These are phyloP conservation scores for Guyanaporus albipodus DNA, from an alignment of 768 basidiomycete species.

Conservation along the genomic window DNA sequence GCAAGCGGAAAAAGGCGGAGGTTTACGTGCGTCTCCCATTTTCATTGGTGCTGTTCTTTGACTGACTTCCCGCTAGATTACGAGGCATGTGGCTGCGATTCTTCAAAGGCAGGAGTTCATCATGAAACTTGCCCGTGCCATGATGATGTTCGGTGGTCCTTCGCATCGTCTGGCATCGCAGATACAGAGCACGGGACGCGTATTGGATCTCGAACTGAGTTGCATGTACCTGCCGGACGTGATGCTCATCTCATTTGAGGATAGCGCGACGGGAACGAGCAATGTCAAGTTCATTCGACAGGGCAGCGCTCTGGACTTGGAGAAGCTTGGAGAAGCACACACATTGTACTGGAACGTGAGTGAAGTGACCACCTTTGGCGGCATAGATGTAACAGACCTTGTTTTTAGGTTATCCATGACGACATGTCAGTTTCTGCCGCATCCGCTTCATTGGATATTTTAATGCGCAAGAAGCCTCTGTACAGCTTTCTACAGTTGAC, in stretches of 20 bases:
- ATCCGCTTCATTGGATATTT: slow-evolving; percentile 57
- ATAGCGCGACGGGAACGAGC: slow-evolving; percentile 72
- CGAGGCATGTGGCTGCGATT: slow-evolving; percentile 79
- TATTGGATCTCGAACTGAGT: slow-evolving; percentile 69
- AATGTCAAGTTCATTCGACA: slow-evolving; percentile 79
- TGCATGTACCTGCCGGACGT: slow-evolving; percentile 75
- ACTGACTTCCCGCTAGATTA: slow-evolving; percentile 48
- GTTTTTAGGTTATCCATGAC: slow-evolving; percentile 73
- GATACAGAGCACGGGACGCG: slow-evolving; percentile 71
- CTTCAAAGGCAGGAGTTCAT: slow-evolving; percentile 81
- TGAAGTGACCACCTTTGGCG: neutral
- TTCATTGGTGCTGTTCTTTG: neutral
- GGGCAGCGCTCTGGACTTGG: slow-evolving; percentile 66
- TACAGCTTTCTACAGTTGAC: slow-evolving; percentile 61
- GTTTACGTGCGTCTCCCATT: slow-evolving; percentile 55
- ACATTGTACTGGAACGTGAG: slow-evolving; percentile 69
- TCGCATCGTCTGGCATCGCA: slow-evolving; percentile 81
- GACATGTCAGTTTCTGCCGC: slow-evolving; percentile 72
- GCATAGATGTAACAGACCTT: slow-evolving; percentile 1
- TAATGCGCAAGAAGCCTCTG: slow-evolving; percentile 65
- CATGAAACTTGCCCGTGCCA: slow-evolving; percentile 74
- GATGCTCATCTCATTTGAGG: slow-evolving; percentile 81
- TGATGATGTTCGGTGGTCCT: slow-evolving; percentile 90
- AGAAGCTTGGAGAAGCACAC: slow-evolving; percentile 70
- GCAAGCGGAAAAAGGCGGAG: slow-evolving; percentile 68